Evolutionary conservation across 345 rosid species (phyloP), one percentile per base, ranked within the genome.

Genomic region (Hibiscus syriacus): DNA sequence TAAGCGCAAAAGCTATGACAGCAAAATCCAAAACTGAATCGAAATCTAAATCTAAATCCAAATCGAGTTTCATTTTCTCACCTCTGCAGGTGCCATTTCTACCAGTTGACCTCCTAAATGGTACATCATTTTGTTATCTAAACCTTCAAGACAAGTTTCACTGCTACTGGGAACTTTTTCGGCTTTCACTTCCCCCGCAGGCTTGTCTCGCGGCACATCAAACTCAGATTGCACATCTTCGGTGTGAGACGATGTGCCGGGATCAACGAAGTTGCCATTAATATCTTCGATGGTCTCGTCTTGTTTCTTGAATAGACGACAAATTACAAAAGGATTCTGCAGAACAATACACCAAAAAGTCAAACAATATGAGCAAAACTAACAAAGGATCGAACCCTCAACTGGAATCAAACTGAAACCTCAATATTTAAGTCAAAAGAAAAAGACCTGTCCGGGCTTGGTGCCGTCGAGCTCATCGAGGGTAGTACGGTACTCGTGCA

Each of bases 401-500:
- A n/a, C n/a, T n/a, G n/a, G n/a, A 32, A 32, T 32, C n/a, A n/a
- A n/a, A n/a, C n/a, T n/a, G n/a, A n/a, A n/a, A n/a, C n/a, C n/a
- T 32, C 36, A 36, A 36, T 8, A 8, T 36, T 36, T 2, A 36
- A 36, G 2, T 8, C 2, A 36, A 36, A 36, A 36, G 39, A 36
- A 36, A 36, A 36, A 2, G 39, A 86, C 98, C 96, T 93, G 98
- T 57, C 96, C 97, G 53, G 97, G 97, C 43, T 82, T 79, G n/a
- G 86, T 83, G 55, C 98, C 97, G 39, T 79, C 82, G 17, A 90
- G 86, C 41, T 90, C 94, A 2, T 80, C 67, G 27, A 79, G 76
- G 0, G 87, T 84, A 13, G 97, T 79, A 5, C 96, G 94, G 72
- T 90, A 90, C 83, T 93, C 98, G 27, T 93, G 98, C 85, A 90